Evolutionary conservation across 2,329 filamentous ascomycete species (phyloP).

Genomic region (Blastomyces gilchristii): DNA sequence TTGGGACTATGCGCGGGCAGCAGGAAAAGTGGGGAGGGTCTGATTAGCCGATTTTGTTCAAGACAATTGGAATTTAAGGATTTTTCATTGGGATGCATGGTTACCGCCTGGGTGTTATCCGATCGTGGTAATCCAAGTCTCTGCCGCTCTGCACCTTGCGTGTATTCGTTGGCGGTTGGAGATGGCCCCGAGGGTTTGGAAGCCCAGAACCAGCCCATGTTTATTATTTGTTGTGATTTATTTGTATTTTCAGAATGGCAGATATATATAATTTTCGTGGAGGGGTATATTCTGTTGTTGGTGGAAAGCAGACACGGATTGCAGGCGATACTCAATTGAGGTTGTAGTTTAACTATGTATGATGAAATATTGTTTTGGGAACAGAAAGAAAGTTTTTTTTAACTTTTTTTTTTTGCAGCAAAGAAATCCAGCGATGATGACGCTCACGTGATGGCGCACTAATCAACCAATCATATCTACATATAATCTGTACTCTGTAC

Average conservation of each 20-base stretch:
- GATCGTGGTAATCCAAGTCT: slow-evolving; percentile 31
- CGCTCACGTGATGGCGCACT: background rate
- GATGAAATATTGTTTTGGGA: background rate
- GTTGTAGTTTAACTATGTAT: background rate
- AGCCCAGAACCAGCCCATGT: slow-evolving; percentile 64
- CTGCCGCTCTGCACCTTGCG: slow-evolving; percentile 35
- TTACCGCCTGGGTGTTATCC: background rate
- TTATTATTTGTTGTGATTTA: slow-evolving; percentile 11
- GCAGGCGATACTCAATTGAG: background rate
- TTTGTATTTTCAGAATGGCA: background rate
- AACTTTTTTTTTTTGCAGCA: background rate
- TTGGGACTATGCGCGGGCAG: slow-evolving; percentile 45
- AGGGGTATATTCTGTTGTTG: background rate
- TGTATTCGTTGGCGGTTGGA: slow-evolving; percentile 20
- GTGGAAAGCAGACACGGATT: background rate
- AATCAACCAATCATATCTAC: background rate
- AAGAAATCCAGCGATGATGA: background rate
- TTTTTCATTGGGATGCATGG: background rate
- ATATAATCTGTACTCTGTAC: too few species aligned
- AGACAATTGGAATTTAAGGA: slow-evolving; percentile 12
- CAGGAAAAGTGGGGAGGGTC: slow-evolving; percentile 10
- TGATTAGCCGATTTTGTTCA: slow-evolving; percentile 7
- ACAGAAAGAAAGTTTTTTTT: background rate
- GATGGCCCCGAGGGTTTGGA: slow-evolving; percentile 33
- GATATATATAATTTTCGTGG: background rate